A percentile compares a stretch with the other conserved stretches of the same genome.
phyloP scores from a whole-genome alignment of 768 basidiomycete species.

The Suillus placidus region DNA sequence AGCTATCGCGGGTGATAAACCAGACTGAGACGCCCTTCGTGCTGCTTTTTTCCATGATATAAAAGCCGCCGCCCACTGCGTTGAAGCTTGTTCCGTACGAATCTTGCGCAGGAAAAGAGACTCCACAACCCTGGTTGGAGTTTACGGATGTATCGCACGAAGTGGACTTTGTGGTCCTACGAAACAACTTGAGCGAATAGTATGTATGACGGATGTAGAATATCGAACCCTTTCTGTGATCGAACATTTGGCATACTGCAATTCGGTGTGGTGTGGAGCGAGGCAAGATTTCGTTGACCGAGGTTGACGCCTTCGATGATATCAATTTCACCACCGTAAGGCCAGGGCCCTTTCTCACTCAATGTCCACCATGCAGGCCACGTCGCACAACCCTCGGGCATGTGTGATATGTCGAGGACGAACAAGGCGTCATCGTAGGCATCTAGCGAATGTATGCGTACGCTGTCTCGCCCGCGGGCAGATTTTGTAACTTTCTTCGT shows the following conservation, averaged over 20 bases:
- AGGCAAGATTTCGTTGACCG: slow-evolving; percentile 47
- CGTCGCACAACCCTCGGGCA: slow-evolving; percentile 60
- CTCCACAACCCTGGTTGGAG: slow-evolving; percentile 66
- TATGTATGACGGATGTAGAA: neutral
- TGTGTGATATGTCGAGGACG: slow-evolving; percentile 57
- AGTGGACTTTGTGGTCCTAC: slow-evolving; percentile 42
- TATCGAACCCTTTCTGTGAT: slow-evolving; percentile 49
- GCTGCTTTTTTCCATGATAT: slow-evolving; percentile 48
- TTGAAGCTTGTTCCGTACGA: slow-evolving; percentile 57
- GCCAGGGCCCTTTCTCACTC: slow-evolving; percentile 57
- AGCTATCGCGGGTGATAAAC: slow-evolving; percentile 58
- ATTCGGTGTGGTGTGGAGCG: slow-evolving; percentile 54
- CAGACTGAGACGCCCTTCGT: slow-evolving; percentile 55
- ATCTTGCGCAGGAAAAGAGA: slow-evolving; percentile 37
- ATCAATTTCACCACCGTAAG: slow-evolving; percentile 61
- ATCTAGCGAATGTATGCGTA: slow-evolving; percentile 51
- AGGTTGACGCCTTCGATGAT: slow-evolving; percentile 64
- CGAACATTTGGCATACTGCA: slow-evolving; percentile 49
- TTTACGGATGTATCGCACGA: slow-evolving; percentile 54
- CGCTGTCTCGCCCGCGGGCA: slow-evolving; percentile 56
- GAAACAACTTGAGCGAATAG: neutral
- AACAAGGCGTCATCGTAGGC: slow-evolving; percentile 50
- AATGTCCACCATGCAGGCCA: slow-evolving; percentile 72
- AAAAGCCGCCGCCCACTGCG: slow-evolving; percentile 59
- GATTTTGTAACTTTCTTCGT: slow-evolving; percentile 35